Percentiles rank a stretch among this genome's conserved stretches.
Evolutionary conservation across 495 filamentous ascomycete species (phyloP).

Genomic region (Achaetomiella virescens): DNA sequence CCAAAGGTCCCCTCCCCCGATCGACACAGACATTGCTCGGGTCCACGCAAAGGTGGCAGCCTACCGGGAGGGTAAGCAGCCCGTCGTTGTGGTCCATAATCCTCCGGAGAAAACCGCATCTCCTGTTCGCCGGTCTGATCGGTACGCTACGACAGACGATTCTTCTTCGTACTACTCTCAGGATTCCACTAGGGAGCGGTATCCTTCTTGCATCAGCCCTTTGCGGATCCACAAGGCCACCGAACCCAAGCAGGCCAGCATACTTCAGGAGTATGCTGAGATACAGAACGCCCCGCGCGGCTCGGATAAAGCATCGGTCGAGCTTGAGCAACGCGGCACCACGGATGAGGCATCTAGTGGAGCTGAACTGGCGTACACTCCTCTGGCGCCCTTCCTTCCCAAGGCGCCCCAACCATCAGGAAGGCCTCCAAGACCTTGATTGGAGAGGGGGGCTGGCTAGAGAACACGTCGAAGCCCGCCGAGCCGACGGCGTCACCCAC

Average conservation of each 20-base stretch:
- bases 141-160: slow-evolving; percentile 1
- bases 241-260: slow-evolving; percentile 12
- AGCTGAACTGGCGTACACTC: slow-evolving; percentile 13
- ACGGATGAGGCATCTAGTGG: background rate
- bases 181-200: slow-evolving; percentile 6
- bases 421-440: slow-evolving; percentile 36
- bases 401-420: slow-evolving; percentile 1
- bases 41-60: slow-evolving; percentile 3
- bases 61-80: background rate
- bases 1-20: background rate
- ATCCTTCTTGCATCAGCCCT: slow-evolving; percentile 18
- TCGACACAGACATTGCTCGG: slow-evolving; percentile 16
- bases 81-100: background rate
- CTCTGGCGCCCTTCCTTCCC: slow-evolving; percentile 14
- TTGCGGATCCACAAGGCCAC: slow-evolving; percentile 21
- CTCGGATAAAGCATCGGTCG: background rate
- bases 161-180: slow-evolving; percentile 25
- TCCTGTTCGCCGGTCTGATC: background rate
- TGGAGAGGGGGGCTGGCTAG: slow-evolving; percentile 44
- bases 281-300: slow-evolving; percentile 6
- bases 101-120: background rate
- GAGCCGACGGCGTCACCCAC: slow-evolving; percentile 15
- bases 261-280: slow-evolving; percentile 22
- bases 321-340: background rate
- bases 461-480: slow-evolving; percentile 29